phyloP scores from a whole-genome alignment of 202 grass and related monocot species.

The Zoysia matrella region DNA sequence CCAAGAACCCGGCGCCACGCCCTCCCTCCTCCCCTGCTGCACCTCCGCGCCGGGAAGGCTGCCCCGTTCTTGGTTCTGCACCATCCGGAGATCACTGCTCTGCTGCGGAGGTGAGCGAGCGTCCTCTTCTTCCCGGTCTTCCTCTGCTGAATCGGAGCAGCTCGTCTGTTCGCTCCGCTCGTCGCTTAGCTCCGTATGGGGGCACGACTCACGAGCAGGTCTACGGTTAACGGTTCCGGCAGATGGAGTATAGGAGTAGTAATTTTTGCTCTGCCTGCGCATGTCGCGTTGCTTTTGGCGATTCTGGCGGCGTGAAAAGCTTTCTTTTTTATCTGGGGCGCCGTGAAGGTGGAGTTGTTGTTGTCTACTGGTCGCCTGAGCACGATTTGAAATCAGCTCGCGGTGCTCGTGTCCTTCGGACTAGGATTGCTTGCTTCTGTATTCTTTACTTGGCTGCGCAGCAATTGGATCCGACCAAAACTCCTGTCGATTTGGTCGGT shows the following conservation, averaged over 20 bases:
- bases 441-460: constrained; percentile 7
- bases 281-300: constrained; percentile 42
- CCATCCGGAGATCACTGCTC: background rate
- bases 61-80: background rate
- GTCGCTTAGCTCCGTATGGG: background rate
- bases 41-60: constrained; percentile 32
- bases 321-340: constrained; percentile 43
- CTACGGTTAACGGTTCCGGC: constrained; percentile 22
- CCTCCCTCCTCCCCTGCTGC: background rate
- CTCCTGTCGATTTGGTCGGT: constrained; percentile 27
- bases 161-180: background rate
- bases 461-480: constrained; percentile 41
- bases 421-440: constrained; percentile 8
- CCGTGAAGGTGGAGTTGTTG: constrained; percentile 41
- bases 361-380: constrained; percentile 7
- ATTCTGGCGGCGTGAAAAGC: constrained; percentile 38
- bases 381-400: constrained; percentile 26
- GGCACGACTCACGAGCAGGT: background rate
- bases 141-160: constrained; percentile 3
- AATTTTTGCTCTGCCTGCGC: constrained; percentile 4
- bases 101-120: constrained; percentile 25
- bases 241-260: background rate
- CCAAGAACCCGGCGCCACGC: constrained; percentile 13
- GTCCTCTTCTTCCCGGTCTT: background rate
- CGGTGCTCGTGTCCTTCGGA: background rate